These are phyloP conservation scores for Antarctomyces pellizariae DNA, from an alignment of 495 filamentous ascomycete genomes.

Conservation along the genomic window DNA sequence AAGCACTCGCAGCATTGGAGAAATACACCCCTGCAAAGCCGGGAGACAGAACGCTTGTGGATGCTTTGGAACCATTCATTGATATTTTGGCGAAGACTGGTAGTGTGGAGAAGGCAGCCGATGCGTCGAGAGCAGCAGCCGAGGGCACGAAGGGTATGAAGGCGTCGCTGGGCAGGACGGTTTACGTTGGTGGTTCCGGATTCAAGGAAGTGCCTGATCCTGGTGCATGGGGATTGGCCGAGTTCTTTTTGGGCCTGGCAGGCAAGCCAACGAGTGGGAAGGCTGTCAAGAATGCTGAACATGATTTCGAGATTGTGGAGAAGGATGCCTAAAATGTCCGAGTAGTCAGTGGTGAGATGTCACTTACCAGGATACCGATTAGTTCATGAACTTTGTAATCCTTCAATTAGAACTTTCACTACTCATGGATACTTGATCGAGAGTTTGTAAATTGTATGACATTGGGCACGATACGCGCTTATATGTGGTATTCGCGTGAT, in stretches of 20 bases:
- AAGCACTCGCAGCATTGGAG: conserved; percentile 43
- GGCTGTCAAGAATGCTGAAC: conserved; percentile 11
- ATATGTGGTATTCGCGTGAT: too few species aligned
- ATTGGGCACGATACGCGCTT: too few species aligned
- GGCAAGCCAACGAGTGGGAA: conserved; percentile 9
- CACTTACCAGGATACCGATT: too few species aligned
- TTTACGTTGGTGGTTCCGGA: conserved; percentile 76
- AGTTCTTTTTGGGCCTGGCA: conserved; percentile 60
- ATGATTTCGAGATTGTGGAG: conserved; percentile 11
- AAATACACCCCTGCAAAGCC: conserved; percentile 77
- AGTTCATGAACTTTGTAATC: too few species aligned
- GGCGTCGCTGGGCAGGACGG: conserved; percentile 65
- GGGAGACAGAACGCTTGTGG: conserved; percentile 77
- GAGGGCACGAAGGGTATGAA: conserved; percentile 78
- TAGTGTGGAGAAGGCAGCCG: conserved; percentile 44
- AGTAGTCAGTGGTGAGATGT: conserved; percentile 8
- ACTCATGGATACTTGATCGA: too few species aligned
- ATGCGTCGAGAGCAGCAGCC: conserved; percentile 51
- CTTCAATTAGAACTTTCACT: too few species aligned
- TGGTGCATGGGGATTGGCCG: conserved; percentile 63
- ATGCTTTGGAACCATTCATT: conserved; percentile 76
- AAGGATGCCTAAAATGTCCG: conserved; percentile 1
- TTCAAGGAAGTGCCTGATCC: conserved; percentile 74
- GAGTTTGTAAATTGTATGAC: too few species aligned
- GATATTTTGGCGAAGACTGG: conserved; percentile 36